Evolutionary conservation across 2,329 filamentous ascomycete genomes (phyloP).

Genomic region (Alternaria conjuncta): DNA sequence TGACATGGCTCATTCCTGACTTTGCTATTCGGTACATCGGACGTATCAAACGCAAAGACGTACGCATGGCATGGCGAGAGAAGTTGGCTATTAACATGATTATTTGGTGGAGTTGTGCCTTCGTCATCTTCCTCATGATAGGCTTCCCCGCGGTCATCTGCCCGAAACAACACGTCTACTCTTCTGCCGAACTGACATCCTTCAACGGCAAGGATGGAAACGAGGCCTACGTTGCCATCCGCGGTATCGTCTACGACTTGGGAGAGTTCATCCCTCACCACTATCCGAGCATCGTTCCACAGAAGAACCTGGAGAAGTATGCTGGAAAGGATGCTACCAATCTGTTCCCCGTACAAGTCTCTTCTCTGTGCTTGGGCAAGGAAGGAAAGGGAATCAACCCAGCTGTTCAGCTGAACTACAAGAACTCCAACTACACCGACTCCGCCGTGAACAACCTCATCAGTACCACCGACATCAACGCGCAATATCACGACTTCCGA

Average conservation of each 20-base stretch:
- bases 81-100: constrained; percentile 98
- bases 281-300: constrained; percentile 72
- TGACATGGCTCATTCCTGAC: constrained; percentile 90
- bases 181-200: constrained; percentile 73
- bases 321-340: constrained; percentile 85
- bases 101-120: constrained; percentile 85
- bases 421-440: constrained; percentile 75
- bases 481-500: constrained; percentile 91
- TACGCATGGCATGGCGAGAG: constrained; percentile 92
- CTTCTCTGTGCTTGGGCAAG: constrained; percentile 82
- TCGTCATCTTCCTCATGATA: constrained; percentile 87
- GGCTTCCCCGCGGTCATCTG: constrained; percentile 88
- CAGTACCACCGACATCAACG: constrained; percentile 72
- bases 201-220: constrained; percentile 74
- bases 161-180: constrained; percentile 88
- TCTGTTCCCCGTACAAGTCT: constrained; percentile 94
- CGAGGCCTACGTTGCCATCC: constrained; percentile 77
- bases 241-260: constrained; percentile 88
- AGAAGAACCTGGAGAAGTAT: constrained; percentile 74
- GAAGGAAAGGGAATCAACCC: constrained; percentile 68
- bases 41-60: constrained; percentile 88
- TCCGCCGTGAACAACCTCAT: constrained; percentile 64
- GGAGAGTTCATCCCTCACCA: constrained; percentile 75
- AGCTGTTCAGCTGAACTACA: constrained; percentile 84
- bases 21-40: constrained; percentile 78